Evolutionary conservation across 805 yeast genomes (phyloP), one percentile per base, ranked within the genome.

Genomic region (Candida peoriensis): DNA sequence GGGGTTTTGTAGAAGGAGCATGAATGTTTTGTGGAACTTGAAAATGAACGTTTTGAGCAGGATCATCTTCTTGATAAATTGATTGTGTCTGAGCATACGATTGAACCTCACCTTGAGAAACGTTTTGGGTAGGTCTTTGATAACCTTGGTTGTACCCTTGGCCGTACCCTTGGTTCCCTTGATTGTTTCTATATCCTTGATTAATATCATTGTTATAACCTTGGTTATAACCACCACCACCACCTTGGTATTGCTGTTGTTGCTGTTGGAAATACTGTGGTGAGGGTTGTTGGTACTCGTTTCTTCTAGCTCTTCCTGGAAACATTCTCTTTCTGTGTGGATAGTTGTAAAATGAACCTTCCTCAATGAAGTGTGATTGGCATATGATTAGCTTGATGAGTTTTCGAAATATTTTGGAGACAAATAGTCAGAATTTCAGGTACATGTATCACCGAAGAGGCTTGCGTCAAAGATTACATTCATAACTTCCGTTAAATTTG

Each of bases 1-100:
- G 53, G 6, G 48, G 43, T 14, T 23, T 22, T 5, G 40, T 27
- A 9, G 43, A 34, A 16, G 43, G 43, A 22, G 17, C 29, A 4
- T 30, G 18, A 7, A 38, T 20, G 27, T 38, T 23, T 15, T 33
- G 29, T 12, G 42, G 42, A 9, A 34, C 15, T 22, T 38, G 36
- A 24, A 34, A 34, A 12, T 31, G 21, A 18, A 30, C 28, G 8
- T 32, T 15, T 10, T 21, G 24, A 8, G 27, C 32, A 10, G 28
- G 29, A 16, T 33, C n/a, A 8, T 38, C 31, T 20, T 33, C 34
- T 20, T 38, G 38, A 15, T 29, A 33, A 8, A 24, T 23, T 7
- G 41, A 34, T 19, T 34, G 41, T 4, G 35, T 12, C 1, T 34
- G 29, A 8, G 29, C 33, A 2, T 24, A 25, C 20, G 31, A 32